Percentiles rank a stretch among this genome's conserved stretches.
These are phyloP conservation scores for Dendrostoma leiphaemia DNA, from an alignment of 2,329 filamentous ascomycete species.

Conservation along the genomic window DNA sequence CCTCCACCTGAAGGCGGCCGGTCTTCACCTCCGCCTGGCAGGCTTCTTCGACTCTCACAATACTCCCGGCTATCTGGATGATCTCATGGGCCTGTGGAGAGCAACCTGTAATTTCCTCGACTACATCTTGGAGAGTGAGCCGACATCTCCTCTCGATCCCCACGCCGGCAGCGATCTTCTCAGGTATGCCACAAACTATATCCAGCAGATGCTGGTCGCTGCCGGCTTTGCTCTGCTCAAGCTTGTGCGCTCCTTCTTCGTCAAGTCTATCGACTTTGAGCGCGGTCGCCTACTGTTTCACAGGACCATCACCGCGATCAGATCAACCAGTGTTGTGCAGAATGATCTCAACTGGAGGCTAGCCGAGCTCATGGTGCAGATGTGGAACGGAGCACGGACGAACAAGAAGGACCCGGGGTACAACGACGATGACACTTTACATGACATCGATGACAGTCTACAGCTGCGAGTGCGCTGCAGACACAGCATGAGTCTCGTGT, in stretches of 20 bases:
- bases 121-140: slow-evolving; percentile 54
- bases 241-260: slow-evolving; percentile 74
- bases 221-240: slow-evolving; percentile 76
- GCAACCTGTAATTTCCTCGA: slow-evolving; percentile 70
- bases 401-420: slow-evolving; percentile 41
- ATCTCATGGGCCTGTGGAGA: slow-evolving; percentile 73
- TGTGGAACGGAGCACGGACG: slow-evolving; percentile 72
- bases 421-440: slow-evolving; percentile 47
- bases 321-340: slow-evolving; percentile 69
- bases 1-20: slow-evolving; percentile 70
- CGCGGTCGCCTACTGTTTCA: slow-evolving; percentile 69
- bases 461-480: slow-evolving; percentile 80
- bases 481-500: slow-evolving; percentile 82
- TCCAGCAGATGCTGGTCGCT: slow-evolving; percentile 83
- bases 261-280: slow-evolving; percentile 67
- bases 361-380: slow-evolving; percentile 82
- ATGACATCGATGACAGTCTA: slow-evolving; percentile 65
- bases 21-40: slow-evolving; percentile 72
- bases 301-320: slow-evolving; percentile 66
- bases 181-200: slow-evolving; percentile 69
- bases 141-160: slow-evolving; percentile 41
- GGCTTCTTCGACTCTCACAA: slow-evolving; percentile 79
- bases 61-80: slow-evolving; percentile 69
- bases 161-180: slow-evolving; percentile 53
- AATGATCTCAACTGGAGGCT: slow-evolving; percentile 80